Evolutionary conservation across 306 rosid genomes (phyloP).

Genomic region (Comarum palustre): DNA sequence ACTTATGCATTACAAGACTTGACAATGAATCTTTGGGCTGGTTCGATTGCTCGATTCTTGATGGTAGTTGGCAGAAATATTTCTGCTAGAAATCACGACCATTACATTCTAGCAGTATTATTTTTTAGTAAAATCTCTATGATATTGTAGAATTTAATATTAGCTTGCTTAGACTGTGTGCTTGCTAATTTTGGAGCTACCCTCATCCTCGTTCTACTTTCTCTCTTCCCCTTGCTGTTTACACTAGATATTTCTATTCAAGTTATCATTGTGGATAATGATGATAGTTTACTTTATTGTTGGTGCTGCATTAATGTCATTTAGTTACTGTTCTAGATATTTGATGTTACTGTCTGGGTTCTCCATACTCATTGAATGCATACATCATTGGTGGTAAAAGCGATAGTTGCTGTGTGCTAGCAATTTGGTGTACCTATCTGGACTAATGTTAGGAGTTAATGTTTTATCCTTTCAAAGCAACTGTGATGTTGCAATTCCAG

Average conservation of each 20-base stretch:
- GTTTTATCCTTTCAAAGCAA: neutral
- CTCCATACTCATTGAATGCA: neutral
- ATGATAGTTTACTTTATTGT: slow-evolving; percentile 2
- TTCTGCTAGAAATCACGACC: slow-evolving; percentile 35
- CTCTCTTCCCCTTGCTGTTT: neutral
- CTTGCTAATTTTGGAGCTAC: slow-evolving; percentile 29
- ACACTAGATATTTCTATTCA: slow-evolving; percentile 22
- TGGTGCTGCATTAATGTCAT: slow-evolving; percentile 6
- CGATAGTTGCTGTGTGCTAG: slow-evolving; percentile 10
- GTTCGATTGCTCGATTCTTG: slow-evolving; percentile 36
- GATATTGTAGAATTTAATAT: slow-evolving; percentile 26
- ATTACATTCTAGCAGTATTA: slow-evolving; percentile 30
- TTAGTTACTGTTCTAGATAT: neutral
- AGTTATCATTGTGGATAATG: slow-evolving; percentile 23
- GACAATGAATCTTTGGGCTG: slow-evolving; percentile 1
- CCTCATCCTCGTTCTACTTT: neutral
- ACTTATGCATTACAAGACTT: slow-evolving; percentile 16
- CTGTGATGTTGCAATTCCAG: slow-evolving; percentile 6
- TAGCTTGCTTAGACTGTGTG: slow-evolving; percentile 36
- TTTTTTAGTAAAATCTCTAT: slow-evolving; percentile 26
- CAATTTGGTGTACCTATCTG: neutral
- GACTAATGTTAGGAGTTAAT: neutral
- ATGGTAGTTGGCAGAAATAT: slow-evolving; percentile 32
- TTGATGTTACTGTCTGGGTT: slow-evolving; percentile 1
- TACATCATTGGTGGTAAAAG: slow-evolving; percentile 8